Base-by-base conservation (phyloP, 2,329 filamentous ascomycete species). In the Colletotrichum sp. region DNA sequence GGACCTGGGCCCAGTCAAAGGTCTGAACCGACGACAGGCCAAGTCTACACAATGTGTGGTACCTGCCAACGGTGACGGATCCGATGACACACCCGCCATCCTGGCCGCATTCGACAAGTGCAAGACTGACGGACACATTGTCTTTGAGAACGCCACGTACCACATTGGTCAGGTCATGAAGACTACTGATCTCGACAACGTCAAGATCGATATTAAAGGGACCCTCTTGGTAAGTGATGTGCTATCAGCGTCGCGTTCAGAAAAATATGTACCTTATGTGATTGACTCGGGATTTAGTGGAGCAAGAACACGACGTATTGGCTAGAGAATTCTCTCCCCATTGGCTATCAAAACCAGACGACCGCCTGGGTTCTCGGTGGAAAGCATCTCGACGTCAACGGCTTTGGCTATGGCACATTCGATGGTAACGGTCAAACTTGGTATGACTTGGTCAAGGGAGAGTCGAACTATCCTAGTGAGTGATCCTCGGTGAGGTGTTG, bases 381-480 rank as follows among this genome's bases (percentile, higher is more conserved):
- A 34, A 67, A 67, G 30, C 48, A 67, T n/a, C 65, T 67, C 16
- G 43, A 67, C 12, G 48, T 67, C 43, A 59, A 59, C 30, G 65
- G 65, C 1, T 36, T 34, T 32, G 65, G 65, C 7, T 59, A 67
- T 26, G 65, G 65, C 4, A 67, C 65, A 9, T 67, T 67, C 16
- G 6, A 67, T 36, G 65, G 48, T 8, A 67, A 67, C 12, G 65
- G 65, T 3, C 36, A 71, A 7, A 71, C 61, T 7, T 71, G 69
- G 69, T 71, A 66, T n/a, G 69, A 71, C 60, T n/a, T 71, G 48
- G 60, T 71, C 16, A 71, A 66, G 18, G 69, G 69, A 36, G 30
- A 71, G 7, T 67, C 65, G n/a, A 39, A 64, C 43, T 71, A 64
- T 30, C 59, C 60, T 16, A 61, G 21, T 13, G 1, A 30, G 59